Percentiles rank a stretch among this genome's conserved stretches.
Evolutionary conservation across 306 rosid genomes (phyloP).

Genomic region (Sicyos baderoa): DNA sequence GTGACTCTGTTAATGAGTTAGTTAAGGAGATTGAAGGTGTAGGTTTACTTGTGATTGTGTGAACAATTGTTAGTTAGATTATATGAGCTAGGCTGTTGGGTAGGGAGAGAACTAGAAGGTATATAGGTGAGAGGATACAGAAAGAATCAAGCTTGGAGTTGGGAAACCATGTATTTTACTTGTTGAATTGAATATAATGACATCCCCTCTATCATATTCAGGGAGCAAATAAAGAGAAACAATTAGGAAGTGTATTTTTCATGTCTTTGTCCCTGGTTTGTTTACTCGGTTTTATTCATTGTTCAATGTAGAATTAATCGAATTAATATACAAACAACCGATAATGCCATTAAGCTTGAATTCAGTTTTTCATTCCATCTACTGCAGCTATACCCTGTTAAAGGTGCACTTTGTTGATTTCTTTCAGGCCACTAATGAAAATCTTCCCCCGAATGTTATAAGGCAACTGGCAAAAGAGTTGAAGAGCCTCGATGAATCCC

Average conservation of each 20-base stretch:
- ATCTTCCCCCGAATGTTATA: conserved; percentile 94
- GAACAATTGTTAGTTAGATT: not conserved
- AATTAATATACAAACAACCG: not conserved
- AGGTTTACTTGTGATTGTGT: no score
- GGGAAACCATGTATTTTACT: not conserved
- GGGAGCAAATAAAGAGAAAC: not conserved
- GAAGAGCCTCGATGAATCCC: conserved; percentile 89
- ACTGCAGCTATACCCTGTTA: not conserved
- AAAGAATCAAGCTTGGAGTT: not conserved
- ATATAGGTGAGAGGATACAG: not conserved
- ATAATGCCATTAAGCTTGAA: not conserved
- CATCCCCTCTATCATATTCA: no score
- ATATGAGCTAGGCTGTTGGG: not conserved
- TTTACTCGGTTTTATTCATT: not conserved
- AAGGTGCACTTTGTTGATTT: not conserved
- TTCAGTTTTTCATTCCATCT: not conserved
- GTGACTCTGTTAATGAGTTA: not conserved
- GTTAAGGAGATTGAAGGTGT: not conserved
- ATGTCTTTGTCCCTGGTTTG: not conserved
- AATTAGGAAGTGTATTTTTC: not conserved
- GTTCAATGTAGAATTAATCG: not conserved
- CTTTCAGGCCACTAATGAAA: conserved; percentile 88
- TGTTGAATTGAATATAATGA: not conserved
- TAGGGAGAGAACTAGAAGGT: not conserved
- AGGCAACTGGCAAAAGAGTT: conserved; percentile 98